Conservation (phyloP, 176 grass and related monocot genomes). For the Luzula sylvatica region DNA sequence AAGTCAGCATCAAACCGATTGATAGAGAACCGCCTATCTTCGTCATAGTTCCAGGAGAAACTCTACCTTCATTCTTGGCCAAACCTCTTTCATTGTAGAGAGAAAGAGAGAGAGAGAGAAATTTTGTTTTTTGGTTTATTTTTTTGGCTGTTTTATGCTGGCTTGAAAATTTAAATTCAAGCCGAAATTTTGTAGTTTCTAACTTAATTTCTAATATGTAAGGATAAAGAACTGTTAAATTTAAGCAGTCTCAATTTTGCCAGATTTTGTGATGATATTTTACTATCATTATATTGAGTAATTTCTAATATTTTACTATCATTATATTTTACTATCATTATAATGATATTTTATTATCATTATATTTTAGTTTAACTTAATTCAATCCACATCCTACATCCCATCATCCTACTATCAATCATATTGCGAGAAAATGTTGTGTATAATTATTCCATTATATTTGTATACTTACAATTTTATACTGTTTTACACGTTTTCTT, state of each 20-base stretch:
- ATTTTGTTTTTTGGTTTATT: conserved; percentile 5
- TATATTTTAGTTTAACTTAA: too few relatives aligned
- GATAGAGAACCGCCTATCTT: conserved; percentile 14
- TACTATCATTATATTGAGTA: neutral
- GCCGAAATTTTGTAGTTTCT: conserved; percentile 17
- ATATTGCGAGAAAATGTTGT: too few relatives aligned
- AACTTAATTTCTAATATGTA: too few relatives aligned
- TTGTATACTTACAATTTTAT: too few relatives aligned
- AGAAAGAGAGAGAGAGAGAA: neutral
- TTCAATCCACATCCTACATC: too few relatives aligned
- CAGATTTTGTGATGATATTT: neutral
- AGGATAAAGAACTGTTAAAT: neutral
- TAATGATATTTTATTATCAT: too few relatives aligned
- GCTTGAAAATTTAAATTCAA: conserved; percentile 23
- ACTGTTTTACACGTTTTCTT: too few relatives aligned
- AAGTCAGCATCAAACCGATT: neutral
- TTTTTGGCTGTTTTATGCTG: neutral
- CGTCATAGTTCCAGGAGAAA: conserved; percentile 11
- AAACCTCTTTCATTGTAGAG: neutral
- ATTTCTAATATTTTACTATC: too few relatives aligned
- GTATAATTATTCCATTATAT: too few relatives aligned
- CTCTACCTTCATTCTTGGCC: conserved; percentile 10
- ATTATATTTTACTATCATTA: too few relatives aligned
- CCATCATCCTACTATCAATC: too few relatives aligned
- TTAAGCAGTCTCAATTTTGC: neutral